Evolutionary conservation across 495 filamentous ascomycete genomes (phyloP), one percentile per base, ranked within the genome.

Genomic region (Neurospora intermedia): DNA sequence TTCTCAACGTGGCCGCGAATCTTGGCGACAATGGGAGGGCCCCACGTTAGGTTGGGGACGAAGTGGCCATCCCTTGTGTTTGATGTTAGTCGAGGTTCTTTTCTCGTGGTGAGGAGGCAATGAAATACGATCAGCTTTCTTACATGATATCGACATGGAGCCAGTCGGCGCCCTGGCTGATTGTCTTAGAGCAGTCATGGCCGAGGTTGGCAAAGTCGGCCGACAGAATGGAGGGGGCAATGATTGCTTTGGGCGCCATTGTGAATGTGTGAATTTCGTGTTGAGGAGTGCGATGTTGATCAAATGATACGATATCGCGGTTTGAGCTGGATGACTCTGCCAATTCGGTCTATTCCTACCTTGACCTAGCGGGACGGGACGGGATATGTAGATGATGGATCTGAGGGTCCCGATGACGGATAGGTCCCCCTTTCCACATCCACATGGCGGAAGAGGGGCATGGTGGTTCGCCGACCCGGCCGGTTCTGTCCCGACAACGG

Each of bases 11-110:
- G 91, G 46, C 87, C 86, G 45, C 96, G 91, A 72, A 99, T 96
- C 84, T 94, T 96, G 71, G 91, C 94, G 10, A 99, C 96, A 27
- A 98, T 94, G 8, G 96, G 96, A 41, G 85, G 90, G 59, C 96
- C 96, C 81, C 98, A 97, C 70, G 96, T 98, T 81, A 99, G 94
- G 83, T 99, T 99, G 5, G 96, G 96, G 10, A 99, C 96, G 79
- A 99, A 99, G 82, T 99, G 96, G 72, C 96, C 91, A 81, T 98
- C 95, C 84, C 84, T 87, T 73, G 73, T 43, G 6, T 18, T 69
- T 31, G 13, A 2, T 59, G 48, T 59, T 27, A 59, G 20, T 59
- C 11, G 20, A 59, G n/a, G 20, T 15, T 59, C 20, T 59, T 59
- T 23, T 23, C n/a, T 54, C 46, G 13, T 54, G 46, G 8, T 23